Base-by-base conservation (phyloP, 768 basidiomycete species). In the Rhizopogon roseolus region DNA sequence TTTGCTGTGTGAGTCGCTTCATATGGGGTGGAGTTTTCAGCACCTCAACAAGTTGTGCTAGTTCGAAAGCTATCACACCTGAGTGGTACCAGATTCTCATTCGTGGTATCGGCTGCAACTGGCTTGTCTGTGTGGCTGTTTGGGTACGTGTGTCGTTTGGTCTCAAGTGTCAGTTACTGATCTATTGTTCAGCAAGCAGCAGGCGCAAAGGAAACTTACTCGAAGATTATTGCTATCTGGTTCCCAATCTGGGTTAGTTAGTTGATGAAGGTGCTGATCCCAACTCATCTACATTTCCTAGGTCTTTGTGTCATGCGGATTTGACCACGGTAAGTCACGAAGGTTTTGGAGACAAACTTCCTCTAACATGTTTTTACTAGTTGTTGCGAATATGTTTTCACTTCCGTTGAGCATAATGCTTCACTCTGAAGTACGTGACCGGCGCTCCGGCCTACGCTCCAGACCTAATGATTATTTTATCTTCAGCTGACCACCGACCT, bases 331-430 rank as follows among this genome's bases (percentile, higher is more conserved):
- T 81, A 64, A 53, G 74, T 57, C 52, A 48, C 39, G 8, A n/a
- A 28, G 17, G 28, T 17, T 13, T 27, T 41, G 41, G 43, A 36
- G 6, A 11, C 22, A 6, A 5, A 7, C n/a, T 8, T 46, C 34
- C 55, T 41, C 40, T n/a, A 6, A 32, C 51, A 46, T 16, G 22
- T 32, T 49, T 29, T 32, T 36, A 42, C 14, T 43, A 85, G 85
- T 86, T 9, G 70, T 86, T 27, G 87, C 87, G 17, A 89, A 89
- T 63, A 88, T 89, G 87, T 88, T 83, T 65, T 86, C 81, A 4
- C 69, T 89, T 7, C 85, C 85, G 0, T 65, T 88, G 37, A 77
- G 85, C 8, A 87, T 89, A 34, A 82, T 88, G 78, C 82, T 88
- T 60, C 78, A 82, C 22, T 82, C 85, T 27, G 67, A 81, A 49